Conservation (phyloP, 805 yeast genomes). For the Candida taoyuanica region DNA sequence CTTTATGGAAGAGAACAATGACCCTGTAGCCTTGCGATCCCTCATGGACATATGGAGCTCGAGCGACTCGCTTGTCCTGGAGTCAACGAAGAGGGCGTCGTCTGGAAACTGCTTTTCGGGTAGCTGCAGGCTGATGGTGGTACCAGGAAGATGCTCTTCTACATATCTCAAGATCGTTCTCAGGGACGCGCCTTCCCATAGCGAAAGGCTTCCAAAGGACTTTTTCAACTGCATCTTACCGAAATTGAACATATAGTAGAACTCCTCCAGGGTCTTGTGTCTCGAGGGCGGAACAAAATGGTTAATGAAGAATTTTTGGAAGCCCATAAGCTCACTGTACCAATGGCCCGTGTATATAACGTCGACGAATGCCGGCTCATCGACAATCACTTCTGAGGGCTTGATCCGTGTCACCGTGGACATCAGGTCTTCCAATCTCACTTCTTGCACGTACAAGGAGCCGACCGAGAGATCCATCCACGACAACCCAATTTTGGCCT, state of each 20-base stretch:
- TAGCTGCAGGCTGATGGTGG: slow-evolving; percentile 54
- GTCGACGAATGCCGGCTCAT: slow-evolving; percentile 38
- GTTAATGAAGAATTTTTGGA: slow-evolving; percentile 54
- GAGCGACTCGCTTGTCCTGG: slow-evolving; percentile 70
- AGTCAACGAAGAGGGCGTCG: slow-evolving; percentile 69
- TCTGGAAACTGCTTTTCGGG: slow-evolving; percentile 57
- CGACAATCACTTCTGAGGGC: slow-evolving; percentile 75
- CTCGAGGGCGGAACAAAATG: slow-evolving; percentile 42
- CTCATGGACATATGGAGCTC: slow-evolving; percentile 63
- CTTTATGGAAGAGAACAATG: slow-evolving; percentile 63
- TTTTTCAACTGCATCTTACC: slow-evolving; percentile 18
- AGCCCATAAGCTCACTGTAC: slow-evolving; percentile 54
- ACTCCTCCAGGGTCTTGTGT: slow-evolving; percentile 34
- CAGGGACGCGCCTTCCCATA: slow-evolving; percentile 56
- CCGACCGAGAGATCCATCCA: slow-evolving; percentile 93
- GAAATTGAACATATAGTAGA: slow-evolving; percentile 38
- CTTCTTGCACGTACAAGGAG: slow-evolving; percentile 62
- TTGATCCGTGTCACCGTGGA: slow-evolving; percentile 72
- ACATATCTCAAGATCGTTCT: slow-evolving; percentile 63
- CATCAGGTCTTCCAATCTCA: slow-evolving; percentile 53
- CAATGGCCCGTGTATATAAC: slow-evolving; percentile 43
- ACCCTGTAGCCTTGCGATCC: slow-evolving; percentile 56
- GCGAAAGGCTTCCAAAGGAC: slow-evolving; percentile 32
- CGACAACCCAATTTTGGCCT: slow-evolving; percentile 59
- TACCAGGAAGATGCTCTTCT: slow-evolving; percentile 66